A percentile compares a stretch with the other conserved stretches of the same genome.
Conservation (phyloP, 192 early-diverging fungal species). For the Phycomyces nitens region DNA sequence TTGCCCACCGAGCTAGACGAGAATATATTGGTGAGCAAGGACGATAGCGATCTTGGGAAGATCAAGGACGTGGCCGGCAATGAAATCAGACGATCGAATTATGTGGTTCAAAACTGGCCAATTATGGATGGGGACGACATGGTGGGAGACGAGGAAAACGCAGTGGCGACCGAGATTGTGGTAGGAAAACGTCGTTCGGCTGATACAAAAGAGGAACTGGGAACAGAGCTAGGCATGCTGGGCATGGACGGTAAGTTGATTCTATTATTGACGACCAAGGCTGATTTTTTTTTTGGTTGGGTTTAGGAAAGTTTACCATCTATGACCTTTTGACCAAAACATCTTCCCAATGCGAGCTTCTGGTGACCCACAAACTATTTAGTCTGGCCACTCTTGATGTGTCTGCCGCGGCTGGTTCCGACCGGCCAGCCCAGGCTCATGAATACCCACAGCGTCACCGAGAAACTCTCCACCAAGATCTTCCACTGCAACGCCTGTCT, state of each 20-base stretch:
- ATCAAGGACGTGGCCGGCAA: slow-evolving; percentile 5
- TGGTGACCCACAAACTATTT: slow-evolving; percentile 56
- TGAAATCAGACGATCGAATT: slow-evolving; percentile 22
- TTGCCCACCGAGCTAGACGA: slow-evolving; percentile 1
- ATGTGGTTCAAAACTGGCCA: slow-evolving; percentile 32
- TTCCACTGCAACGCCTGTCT: not conserved
- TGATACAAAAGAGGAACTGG: slow-evolving; percentile 18
- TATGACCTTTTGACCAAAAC: slow-evolving; percentile 45
- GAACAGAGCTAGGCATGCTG: slow-evolving; percentile 45
- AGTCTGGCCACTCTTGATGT: slow-evolving; percentile 49
- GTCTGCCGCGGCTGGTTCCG: not conserved
- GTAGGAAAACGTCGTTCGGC: slow-evolving; percentile 35
- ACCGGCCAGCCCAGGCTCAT: not conserved
- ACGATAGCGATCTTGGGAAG: not conserved
- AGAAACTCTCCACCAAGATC: not conserved
- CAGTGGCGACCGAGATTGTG: slow-evolving; percentile 46
- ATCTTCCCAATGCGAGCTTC: slow-evolving; percentile 42
- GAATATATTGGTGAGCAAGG: not conserved
- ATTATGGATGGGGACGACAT: slow-evolving; percentile 22
- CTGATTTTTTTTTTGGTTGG: not conserved
- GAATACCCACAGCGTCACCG: not conserved
- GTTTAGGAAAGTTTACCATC: slow-evolving; percentile 44
- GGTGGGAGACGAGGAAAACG: slow-evolving; percentile 24
- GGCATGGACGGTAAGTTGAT: slow-evolving; percentile 50
- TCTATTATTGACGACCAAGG: too few relatives aligned